phyloP scores from a whole-genome alignment of 306 rosid species.

The Cucumis cinereus region DNA sequence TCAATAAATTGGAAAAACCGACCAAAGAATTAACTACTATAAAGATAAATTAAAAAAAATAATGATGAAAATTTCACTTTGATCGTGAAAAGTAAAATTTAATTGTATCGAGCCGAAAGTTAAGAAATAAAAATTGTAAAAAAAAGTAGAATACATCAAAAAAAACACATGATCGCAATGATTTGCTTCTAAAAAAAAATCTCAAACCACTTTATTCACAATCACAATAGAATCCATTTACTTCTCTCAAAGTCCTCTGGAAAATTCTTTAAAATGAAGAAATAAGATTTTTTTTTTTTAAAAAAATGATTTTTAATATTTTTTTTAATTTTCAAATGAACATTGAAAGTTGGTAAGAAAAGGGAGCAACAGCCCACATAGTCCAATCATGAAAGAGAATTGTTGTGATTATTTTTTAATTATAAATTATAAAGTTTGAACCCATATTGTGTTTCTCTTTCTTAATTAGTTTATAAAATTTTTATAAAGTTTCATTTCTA shows the following conservation, averaged over 20 bases:
- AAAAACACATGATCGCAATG: conserved; percentile 3
- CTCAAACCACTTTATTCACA: not conserved
- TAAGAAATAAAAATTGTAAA: not conserved
- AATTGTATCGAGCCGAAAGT: conserved; percentile 1
- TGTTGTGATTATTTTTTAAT: not conserved
- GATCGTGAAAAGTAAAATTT: not conserved
- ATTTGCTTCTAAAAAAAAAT: not conserved
- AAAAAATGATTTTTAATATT: no score
- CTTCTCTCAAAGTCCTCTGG: not conserved
- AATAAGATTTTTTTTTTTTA: not conserved
- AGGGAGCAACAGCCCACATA: not conserved
- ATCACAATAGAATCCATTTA: not conserved
- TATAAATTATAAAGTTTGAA: not conserved
- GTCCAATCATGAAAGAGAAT: not conserved
- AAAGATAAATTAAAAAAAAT: no score
- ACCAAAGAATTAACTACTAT: not conserved
- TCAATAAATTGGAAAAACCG: not conserved
- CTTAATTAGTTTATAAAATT: no score
- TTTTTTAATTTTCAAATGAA: no score
- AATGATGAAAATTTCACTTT: not conserved
- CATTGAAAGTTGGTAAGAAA: not conserved
- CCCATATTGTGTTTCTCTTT: no score
- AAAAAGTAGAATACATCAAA: not conserved
- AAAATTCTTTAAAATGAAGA: not conserved
- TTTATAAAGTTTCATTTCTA: no score